Evolutionary conservation across 768 basidiomycete genomes (phyloP).

Genomic region (Xerocomus potaroensis): DNA sequence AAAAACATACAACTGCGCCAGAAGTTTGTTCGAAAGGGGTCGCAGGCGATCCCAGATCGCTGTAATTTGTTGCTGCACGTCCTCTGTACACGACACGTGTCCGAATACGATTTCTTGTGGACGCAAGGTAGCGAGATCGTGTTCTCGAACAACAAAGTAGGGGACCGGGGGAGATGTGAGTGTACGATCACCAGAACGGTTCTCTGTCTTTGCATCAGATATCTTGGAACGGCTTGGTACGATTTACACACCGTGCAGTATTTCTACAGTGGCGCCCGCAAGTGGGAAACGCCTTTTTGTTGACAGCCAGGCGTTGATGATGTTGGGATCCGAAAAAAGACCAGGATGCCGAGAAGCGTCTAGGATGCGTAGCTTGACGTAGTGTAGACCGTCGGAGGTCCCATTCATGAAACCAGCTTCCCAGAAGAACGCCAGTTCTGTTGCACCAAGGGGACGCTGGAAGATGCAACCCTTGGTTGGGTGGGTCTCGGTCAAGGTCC

Average conservation of each 20-base stretch:
- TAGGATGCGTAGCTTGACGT: neutral
- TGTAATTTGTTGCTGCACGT: conserved; percentile 29
- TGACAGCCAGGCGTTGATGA: conserved; percentile 1
- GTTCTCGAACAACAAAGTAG: conserved; percentile 40
- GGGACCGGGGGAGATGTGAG: neutral
- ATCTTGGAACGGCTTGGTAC: neutral
- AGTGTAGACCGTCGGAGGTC: neutral
- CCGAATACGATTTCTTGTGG: conserved; percentile 39
- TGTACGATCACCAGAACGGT: neutral
- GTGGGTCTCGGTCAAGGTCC: neutral
- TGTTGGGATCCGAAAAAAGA: neutral
- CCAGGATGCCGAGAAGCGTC: neutral
- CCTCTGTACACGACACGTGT: conserved; percentile 30
- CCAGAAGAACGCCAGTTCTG: neutral
- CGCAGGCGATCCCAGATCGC: conserved; percentile 32
- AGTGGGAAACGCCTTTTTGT: conserved; percentile 3
- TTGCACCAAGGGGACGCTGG: neutral
- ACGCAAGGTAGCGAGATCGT: conserved; percentile 26
- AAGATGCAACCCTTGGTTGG: neutral
- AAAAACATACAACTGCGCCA: conserved; percentile 42
- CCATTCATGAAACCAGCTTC: neutral
- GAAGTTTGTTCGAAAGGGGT: conserved; percentile 37
- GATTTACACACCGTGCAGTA: neutral
- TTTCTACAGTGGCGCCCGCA: neutral
- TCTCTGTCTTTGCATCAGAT: neutral